Evolutionary conservation across 345 rosid genomes (phyloP), one percentile per base, ranked within the genome.

Genomic region (Rhizophora mangle): DNA sequence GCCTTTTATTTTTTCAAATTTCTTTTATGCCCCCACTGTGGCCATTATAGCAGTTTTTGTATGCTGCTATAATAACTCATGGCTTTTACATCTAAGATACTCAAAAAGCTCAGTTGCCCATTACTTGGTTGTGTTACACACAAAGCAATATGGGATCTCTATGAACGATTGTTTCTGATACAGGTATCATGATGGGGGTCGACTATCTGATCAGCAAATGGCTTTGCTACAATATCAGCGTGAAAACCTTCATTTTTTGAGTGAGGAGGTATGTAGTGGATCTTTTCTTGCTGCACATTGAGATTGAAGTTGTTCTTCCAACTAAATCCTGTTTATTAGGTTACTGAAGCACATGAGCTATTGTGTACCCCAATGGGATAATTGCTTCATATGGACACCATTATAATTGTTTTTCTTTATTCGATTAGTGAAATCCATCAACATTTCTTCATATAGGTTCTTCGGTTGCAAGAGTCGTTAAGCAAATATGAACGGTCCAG

Each of bases 221-320:
- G 97, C 97, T 69, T 79, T 94, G 83, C 77, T 94, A 81, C 98
- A 91, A 71, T 94, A 94, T 78, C 97, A 94, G 69, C 97, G 98
- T 24, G 98, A 94, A 73, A 94, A 94, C 79, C 97, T 94, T 62
- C 96, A 91, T 80, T 94, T 94, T 73, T 77, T 94, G 73, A 91
- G 96, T 20, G 95, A 94, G 81, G 98, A 93, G 98, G 98, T 88
- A 81, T 19, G 34, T 57, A 46, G 29, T 65, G 47, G 13, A 49
- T 61, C 37, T 19, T 55, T 24, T 53, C 47, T 16, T 15, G 30
- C 26, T 22, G 11, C 52, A 21, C 62, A 15, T 66, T 13, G 6
- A 55, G 15, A 2, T 37, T 62, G 27, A 43, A 43, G 19, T 18
- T 36, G 57, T 22, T 67, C 32, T 20, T 26, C 47, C 22, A 3